These are phyloP conservation scores for Mycena rosella DNA, from an alignment of 768 basidiomycete genomes.

Conservation along the genomic window DNA sequence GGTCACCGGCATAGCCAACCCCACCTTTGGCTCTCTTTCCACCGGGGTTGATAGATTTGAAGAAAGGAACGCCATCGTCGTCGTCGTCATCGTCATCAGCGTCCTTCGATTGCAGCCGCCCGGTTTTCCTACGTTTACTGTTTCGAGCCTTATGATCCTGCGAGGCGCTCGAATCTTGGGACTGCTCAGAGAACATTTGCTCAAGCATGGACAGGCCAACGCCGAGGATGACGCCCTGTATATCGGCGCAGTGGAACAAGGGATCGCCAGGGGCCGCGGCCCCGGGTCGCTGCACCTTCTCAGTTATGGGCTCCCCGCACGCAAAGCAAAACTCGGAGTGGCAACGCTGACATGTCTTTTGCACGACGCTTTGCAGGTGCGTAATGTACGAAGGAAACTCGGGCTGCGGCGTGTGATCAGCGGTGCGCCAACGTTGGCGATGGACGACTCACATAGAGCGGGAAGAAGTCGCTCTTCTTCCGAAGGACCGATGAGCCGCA, in stretches of 20 bases:
- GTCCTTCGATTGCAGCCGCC: conserved; percentile 35
- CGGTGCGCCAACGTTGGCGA: conserved; percentile 12
- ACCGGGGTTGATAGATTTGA: conserved; percentile 50
- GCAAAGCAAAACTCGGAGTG: conserved; percentile 75
- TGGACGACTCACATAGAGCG: conserved; percentile 74
- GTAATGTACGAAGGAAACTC: conserved; percentile 79
- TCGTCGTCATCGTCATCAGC: conserved; percentile 46
- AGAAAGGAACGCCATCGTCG: conserved; percentile 61
- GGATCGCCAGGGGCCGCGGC: conserved; percentile 62
- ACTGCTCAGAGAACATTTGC: conserved; percentile 72
- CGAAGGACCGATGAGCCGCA: conserved; percentile 76
- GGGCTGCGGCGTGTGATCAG: conserved; percentile 59
- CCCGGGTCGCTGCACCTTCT: conserved; percentile 59
- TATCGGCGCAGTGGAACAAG: conserved; percentile 89
- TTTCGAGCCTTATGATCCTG: conserved; percentile 53
- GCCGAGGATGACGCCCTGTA: conserved; percentile 93
- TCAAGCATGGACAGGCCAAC: conserved; percentile 91
- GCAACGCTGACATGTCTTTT: conserved; percentile 74
- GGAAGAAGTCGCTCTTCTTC: conserved; percentile 84
- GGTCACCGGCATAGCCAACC: conserved; percentile 88
- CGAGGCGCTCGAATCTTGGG: conserved; percentile 48
- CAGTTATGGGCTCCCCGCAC: conserved; percentile 75
- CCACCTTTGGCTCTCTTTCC: conserved; percentile 84
- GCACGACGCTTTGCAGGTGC: conserved; percentile 70
- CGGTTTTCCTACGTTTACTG: conserved; percentile 62